These are phyloP conservation scores for Penicillium sp. DNA, from an alignment of 2,329 filamentous ascomycete species.

Conservation along the genomic window DNA sequence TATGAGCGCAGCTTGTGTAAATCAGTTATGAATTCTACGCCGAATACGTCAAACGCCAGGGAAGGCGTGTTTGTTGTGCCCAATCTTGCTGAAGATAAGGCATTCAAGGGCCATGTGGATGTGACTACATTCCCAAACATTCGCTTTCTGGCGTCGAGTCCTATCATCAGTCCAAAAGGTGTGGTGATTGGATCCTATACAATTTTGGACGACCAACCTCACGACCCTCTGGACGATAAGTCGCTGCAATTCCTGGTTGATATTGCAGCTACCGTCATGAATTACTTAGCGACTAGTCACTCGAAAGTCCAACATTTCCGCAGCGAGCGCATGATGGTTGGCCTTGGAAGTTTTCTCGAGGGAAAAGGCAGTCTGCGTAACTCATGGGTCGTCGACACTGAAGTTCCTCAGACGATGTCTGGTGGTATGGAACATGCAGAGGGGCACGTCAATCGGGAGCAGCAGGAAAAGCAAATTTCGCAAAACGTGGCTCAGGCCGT, in stretches of 20 bases:
- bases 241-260: conserved; percentile 31
- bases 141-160: conserved; percentile 48
- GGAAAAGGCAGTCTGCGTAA: conserved; percentile 27
- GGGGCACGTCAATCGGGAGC: conserved; percentile 9
- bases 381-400: conserved; percentile 8
- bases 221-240: conserved; percentile 38
- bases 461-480: conserved; percentile 11
- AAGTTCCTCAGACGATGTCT: neutral
- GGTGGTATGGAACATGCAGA: neutral
- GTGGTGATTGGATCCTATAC: conserved; percentile 51
- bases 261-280: conserved; percentile 48
- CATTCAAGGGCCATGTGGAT: conserved; percentile 26
- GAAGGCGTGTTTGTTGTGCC: conserved; percentile 18
- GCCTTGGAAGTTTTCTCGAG: conserved; percentile 44
- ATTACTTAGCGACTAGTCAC: conserved; percentile 49
- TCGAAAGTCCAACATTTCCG: conserved; percentile 40
- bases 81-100: conserved; percentile 27
- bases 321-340: conserved; percentile 49
- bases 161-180: conserved; percentile 48
- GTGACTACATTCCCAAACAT: conserved; percentile 23
- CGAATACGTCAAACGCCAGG: neutral
- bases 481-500: neutral
- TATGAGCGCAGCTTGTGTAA: conserved; percentile 13
- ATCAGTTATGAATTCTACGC: neutral
- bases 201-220: conserved; percentile 48